Evolutionary conservation across 495 filamentous ascomycete genomes (phyloP).

Genomic region (Annulohypoxylon stygium): DNA sequence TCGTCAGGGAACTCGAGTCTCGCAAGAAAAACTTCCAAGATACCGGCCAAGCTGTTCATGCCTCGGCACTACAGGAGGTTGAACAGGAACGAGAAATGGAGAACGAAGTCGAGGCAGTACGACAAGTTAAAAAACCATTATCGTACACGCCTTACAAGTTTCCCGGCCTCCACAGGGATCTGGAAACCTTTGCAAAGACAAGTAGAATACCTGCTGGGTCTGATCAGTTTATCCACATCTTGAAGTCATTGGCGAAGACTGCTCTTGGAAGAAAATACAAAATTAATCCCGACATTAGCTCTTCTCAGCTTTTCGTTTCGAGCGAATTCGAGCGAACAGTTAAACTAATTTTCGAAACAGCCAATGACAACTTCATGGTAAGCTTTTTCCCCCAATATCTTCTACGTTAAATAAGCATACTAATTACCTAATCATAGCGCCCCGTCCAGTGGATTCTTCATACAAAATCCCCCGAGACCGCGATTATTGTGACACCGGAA

Average conservation of each 20-base stretch:
- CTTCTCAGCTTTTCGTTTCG: conserved; percentile 52
- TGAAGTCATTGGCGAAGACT: conserved; percentile 44
- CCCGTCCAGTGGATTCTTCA: conserved; percentile 56
- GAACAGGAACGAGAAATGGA: conserved; percentile 65
- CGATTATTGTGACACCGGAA: conserved; percentile 65
- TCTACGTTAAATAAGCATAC: neutral
- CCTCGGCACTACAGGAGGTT: conserved; percentile 64
- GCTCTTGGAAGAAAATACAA: conserved; percentile 49
- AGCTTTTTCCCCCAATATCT: neutral
- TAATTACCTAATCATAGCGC: conserved; percentile 47
- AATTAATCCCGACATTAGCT: conserved; percentile 25
- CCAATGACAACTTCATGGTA: conserved; percentile 51
- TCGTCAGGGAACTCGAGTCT: conserved; percentile 50
- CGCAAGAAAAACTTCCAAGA: conserved; percentile 52
- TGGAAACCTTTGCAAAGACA: conserved; percentile 48
- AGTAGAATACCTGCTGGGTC: conserved; percentile 47
- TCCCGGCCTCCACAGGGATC: conserved; percentile 50
- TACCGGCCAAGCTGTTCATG: conserved; percentile 52
- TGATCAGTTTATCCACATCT: conserved; percentile 33
- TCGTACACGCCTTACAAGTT: conserved; percentile 46
- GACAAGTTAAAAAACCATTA: conserved; percentile 58
- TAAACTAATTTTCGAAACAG: conserved; percentile 36
- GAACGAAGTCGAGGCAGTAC: conserved; percentile 62
- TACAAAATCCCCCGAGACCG: conserved; percentile 46
- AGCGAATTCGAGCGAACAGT: conserved; percentile 52